phyloP scores from a whole-genome alignment of 169 alveolate species.

The Eimeria acervulina region DNA sequence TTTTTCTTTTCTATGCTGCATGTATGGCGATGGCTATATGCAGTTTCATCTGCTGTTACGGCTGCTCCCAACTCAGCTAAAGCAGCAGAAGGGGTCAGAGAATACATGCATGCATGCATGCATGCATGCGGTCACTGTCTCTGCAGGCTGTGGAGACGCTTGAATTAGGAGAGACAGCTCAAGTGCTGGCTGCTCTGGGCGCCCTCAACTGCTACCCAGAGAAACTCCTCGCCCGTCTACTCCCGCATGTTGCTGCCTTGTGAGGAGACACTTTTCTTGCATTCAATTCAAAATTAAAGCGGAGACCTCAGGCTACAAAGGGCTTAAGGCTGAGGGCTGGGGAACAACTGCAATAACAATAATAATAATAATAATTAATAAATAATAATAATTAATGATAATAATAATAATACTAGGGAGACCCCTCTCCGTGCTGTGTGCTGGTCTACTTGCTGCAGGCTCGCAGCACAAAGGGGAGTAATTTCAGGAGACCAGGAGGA shows the following conservation, averaged over 20 bases:
- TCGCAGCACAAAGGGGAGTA: neutral
- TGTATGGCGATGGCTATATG: neutral
- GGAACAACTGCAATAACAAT: no score
- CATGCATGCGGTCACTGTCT: neutral
- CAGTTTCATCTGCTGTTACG: slow-evolving; percentile 4
- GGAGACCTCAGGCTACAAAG: neutral
- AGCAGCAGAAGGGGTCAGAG: neutral
- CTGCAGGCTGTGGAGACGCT: slow-evolving; percentile 10
- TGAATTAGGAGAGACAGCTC: slow-evolving; percentile 5
- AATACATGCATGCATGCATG: neutral
- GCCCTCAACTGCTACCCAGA: slow-evolving; percentile 66
- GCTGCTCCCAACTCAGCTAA: neutral
- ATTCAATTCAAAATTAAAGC: neutral
- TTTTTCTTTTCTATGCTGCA: neutral
- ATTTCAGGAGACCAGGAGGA: neutral
- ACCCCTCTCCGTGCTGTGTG: neutral
- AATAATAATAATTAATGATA: no score
- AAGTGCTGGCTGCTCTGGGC: slow-evolving; percentile 53
- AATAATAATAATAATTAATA: no score
- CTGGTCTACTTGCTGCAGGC: neutral
- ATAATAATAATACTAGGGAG: no score
- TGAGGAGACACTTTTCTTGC: neutral
- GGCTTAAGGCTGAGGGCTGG: slow-evolving; percentile 10
- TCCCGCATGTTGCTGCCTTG: slow-evolving; percentile 41
- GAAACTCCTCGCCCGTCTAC: slow-evolving; percentile 2